These are phyloP conservation scores for Leccinum broughii DNA, from an alignment of 768 basidiomycete species.

Conservation along the genomic window DNA sequence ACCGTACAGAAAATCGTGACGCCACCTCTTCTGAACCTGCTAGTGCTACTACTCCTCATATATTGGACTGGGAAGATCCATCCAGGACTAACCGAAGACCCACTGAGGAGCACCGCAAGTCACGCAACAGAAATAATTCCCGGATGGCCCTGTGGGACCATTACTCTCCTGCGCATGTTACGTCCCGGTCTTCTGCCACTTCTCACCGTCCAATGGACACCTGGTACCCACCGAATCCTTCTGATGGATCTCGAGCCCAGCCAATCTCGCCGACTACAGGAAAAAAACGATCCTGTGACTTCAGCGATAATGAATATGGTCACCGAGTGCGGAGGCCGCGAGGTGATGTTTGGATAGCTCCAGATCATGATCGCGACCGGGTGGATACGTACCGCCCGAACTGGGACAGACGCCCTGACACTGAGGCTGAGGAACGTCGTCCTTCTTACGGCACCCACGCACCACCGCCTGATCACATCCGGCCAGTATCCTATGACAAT, in stretches of 20 bases:
- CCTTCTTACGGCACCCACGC: slow-evolving; percentile 4
- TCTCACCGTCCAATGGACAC: slow-evolving; percentile 6
- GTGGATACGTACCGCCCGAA: slow-evolving; percentile 7
- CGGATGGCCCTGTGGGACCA: slow-evolving; percentile 8
- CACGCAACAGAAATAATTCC: slow-evolving; percentile 2
- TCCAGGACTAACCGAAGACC: slow-evolving; percentile 8
- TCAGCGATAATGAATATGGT: slow-evolving; percentile 20
- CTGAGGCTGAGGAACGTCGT: slow-evolving; percentile 19
- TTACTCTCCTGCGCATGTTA: slow-evolving; percentile 11
- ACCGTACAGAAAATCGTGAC: slow-evolving; percentile 3
- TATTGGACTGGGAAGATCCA: slow-evolving; percentile 11
- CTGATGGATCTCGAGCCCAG: slow-evolving; percentile 19
- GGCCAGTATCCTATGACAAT: slow-evolving; percentile 9
- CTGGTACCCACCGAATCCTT: slow-evolving; percentile 8
- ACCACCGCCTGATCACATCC: slow-evolving; percentile 10
- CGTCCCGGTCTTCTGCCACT: slow-evolving; percentile 2
- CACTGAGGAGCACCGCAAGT: slow-evolving; percentile 12
- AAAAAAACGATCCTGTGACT: slow-evolving; percentile 26
- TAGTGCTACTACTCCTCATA: slow-evolving; percentile 4
- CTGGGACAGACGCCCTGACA: slow-evolving; percentile 13
- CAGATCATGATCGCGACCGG: slow-evolving; percentile 10
- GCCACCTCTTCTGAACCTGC: slow-evolving; percentile 11
- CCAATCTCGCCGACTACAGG: slow-evolving; percentile 16
- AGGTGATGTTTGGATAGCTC: slow-evolving; percentile 19
- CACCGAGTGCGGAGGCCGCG: slow-evolving; percentile 27